A percentile compares a stretch with the other conserved stretches of the same genome.
These are phyloP conservation scores for Parasitella parasitica DNA, from an alignment of 371 early-diverging fungal genomes.

Conservation along the genomic window DNA sequence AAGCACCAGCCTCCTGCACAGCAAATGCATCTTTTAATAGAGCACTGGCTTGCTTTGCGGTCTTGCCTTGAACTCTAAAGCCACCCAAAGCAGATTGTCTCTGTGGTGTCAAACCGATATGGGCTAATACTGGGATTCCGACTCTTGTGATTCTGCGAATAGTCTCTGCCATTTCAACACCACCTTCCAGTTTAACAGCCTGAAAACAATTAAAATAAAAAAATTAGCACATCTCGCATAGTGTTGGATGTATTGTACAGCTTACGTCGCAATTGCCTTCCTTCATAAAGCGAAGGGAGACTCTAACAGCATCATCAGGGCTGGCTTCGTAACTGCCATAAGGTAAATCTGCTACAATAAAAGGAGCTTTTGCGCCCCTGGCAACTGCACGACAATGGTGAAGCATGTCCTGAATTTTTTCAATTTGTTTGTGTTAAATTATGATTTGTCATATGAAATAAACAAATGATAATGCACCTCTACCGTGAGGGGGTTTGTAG, in stretches of 20 bases:
- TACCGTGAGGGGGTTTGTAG: conserved; percentile 84
- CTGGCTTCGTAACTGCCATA: conserved; percentile 89
- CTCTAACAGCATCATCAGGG: conserved; percentile 72
- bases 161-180: conserved; percentile 77
- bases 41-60: conserved; percentile 67
- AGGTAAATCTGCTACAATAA: conserved; percentile 88
- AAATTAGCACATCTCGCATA: too few relatives aligned
- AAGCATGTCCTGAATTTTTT: conserved; percentile 86
- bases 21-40: conserved; percentile 87
- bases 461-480: conserved; percentile 51
- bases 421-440: too few relatives aligned
- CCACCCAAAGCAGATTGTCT: conserved; percentile 85
- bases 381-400: conserved; percentile 92
- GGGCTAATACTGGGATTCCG: conserved; percentile 92
- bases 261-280: conserved; percentile 87
- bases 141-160: conserved; percentile 72
- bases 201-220: too few relatives aligned
- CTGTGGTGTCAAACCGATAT: conserved; percentile 96
- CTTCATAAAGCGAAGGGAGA: conserved; percentile 77
- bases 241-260: not conserved
- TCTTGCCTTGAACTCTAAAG: conserved; percentile 91
- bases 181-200: conserved; percentile 96
- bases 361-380: conserved; percentile 73
- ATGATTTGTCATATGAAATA: not conserved
- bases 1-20: conserved; percentile 92